Base-by-base conservation (phyloP, 176 grass and related monocot species). In the Oryza punctata region DNA sequence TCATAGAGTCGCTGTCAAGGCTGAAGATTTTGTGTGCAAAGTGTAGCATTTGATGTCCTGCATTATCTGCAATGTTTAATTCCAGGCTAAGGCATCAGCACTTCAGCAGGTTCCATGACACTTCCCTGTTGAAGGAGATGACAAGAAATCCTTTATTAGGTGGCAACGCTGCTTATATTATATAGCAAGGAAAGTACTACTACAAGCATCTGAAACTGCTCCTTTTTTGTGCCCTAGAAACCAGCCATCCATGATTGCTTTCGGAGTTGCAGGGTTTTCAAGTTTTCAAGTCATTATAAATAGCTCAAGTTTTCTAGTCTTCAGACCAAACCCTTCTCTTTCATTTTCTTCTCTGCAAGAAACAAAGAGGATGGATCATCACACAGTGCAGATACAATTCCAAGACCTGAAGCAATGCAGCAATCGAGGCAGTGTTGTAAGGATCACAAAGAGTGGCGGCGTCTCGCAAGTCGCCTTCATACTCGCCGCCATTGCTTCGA, bases 31-130 rank as follows among this genome's bases (percentile, higher is more conserved):
- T 61, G 57, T 24, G n/a, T 15, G 30, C 43, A 5, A 79, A 18
- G 24, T 50, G 3, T 24, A 64, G 23, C 57, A 54, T 76, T 10
- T 54, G 23, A 0, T 41, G 6, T 65, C 24, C 60, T 18, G 15
- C 9, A 29, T 41, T 2, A 6, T 28, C 45, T 41, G 23, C 7
- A 19, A 32, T 57, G 38, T 23, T 18, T 41, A n/a, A 19, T 81
- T 38, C 30, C 2, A 38, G 33, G 24, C 29, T 32, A 87, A 87
- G 63, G 63, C 85, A 26, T 37, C 66, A 72, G 79, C 73, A 88
- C 85, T 21, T 37, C 66, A 72, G 79, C 73, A 88, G 64, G 79
- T 78, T 88, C 79, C 79, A 16, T 24, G 79, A 65, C 12, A 64
- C 40, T 77, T 77, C 73, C 30, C 18, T 15, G 11, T 52, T 21